Percentiles rank a stretch among this genome's conserved stretches.
Evolutionary conservation across 805 yeast species (phyloP).

Genomic region (Kodamaea restingae): DNA sequence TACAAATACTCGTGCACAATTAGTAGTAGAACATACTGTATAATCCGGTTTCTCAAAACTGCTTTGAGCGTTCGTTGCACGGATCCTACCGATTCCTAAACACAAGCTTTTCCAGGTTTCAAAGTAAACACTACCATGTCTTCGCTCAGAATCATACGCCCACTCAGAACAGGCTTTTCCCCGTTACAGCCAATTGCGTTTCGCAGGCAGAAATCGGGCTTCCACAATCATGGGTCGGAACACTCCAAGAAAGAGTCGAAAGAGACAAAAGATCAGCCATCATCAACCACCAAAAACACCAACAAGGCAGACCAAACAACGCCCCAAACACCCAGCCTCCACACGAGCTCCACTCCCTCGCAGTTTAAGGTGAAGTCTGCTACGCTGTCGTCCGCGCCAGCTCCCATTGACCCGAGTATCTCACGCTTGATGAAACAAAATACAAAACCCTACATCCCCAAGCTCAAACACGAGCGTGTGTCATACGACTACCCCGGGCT

Average conservation of each 20-base stretch:
- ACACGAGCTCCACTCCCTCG: slow-evolving; percentile 2
- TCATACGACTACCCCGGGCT: slow-evolving; percentile 42
- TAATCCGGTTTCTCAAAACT: too few relatives aligned
- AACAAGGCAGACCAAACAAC: neutral
- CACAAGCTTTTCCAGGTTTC: too few relatives aligned
- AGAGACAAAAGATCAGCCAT: neutral
- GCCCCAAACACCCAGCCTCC: neutral
- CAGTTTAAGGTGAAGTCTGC: slow-evolving; percentile 18
- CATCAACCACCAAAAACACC: neutral
- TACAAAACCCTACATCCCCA: slow-evolving; percentile 42
- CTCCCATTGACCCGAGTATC: slow-evolving; percentile 17
- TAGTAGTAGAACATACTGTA: too few relatives aligned
- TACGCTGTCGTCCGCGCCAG: slow-evolving; percentile 32
- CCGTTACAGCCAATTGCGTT: too few relatives aligned
- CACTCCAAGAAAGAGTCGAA: neutral
- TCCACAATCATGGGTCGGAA: too few relatives aligned
- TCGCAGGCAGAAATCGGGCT: too few relatives aligned
- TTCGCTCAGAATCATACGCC: too few relatives aligned
- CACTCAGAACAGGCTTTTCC: too few relatives aligned
- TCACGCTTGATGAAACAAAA: slow-evolving; percentile 30
- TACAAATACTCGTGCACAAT: too few relatives aligned
- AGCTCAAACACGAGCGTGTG: slow-evolving; percentile 33
- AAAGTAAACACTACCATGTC: too few relatives aligned
- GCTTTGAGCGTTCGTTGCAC: too few relatives aligned
- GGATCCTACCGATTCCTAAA: too few relatives aligned